Evolutionary conservation across 2,329 filamentous ascomycete species (phyloP), one percentile per base, ranked within the genome.

Genomic region (Ceratocystis eucalypticola): DNA sequence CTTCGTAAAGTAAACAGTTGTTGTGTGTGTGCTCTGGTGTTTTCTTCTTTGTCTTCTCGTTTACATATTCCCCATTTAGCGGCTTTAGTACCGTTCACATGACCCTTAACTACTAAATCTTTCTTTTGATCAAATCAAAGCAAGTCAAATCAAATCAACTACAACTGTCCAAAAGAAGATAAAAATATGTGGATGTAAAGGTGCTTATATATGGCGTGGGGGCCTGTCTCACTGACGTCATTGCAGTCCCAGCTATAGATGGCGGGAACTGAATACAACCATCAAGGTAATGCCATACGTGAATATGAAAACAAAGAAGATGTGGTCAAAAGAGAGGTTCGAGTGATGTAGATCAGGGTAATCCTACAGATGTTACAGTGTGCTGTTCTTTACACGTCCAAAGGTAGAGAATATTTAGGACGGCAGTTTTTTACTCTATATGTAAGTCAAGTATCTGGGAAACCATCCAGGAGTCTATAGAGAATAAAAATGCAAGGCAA

Each of bases 1-100:
- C 67, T 59, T 68, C 67, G 63, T 68, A 68, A 68, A 50, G 63
- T 66, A 68, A 68, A 50, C 55, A 59, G 37, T 30, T 64, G 59
- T 55, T 64, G 33, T 37, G 33, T 57, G 46, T 59, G 46, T 37
- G 50, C n/a, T 45, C 33, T 37, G 33, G 33, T 41, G 44, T 66
- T 66, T 53, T 41, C 63, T 48, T 67, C 59, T 33, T 57, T 65
- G 53, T 62, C 66, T 67, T 65, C 44, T 67, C 50, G 61, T 59
- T 48, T 65, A 62, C 55, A 41, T 67, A 37, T 55, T 59, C 45
- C 37, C 55, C 59, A 62, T 44, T 62, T 62, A 46, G 61, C 44
- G 61, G 61, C 61, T 62, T 44, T 65, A 57, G 62, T 65, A 28
- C 53, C 53, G 48, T 62, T 55, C 65, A 30, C 59, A 37, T 37